These are phyloP conservation scores for Bryopsis sp. DNA, from an alignment of 139 green algal species.

Conservation along the genomic window DNA sequence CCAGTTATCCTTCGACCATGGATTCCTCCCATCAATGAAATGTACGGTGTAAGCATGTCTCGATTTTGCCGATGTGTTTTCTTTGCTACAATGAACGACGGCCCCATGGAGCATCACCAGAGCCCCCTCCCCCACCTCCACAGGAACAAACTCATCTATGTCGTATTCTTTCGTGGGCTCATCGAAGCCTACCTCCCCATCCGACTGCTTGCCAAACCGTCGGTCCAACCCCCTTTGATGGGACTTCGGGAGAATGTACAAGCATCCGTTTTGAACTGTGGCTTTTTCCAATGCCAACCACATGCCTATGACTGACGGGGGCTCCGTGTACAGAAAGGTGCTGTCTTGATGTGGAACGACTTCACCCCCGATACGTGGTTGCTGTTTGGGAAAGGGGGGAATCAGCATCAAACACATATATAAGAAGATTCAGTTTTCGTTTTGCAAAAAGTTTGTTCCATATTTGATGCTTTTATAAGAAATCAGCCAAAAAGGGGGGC, in stretches of 20 bases:
- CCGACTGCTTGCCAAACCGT: slow-evolving; percentile 9
- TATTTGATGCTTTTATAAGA: too few species aligned
- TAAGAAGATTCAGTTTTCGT: too few species aligned
- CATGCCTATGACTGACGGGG: slow-evolving; percentile 68
- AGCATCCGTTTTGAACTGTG: slow-evolving; percentile 80
- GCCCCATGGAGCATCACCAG: slow-evolving; percentile 81
- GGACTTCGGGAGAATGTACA: slow-evolving; percentile 63
- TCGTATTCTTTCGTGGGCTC: slow-evolving; percentile 31
- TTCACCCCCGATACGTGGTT: slow-evolving; percentile 76
- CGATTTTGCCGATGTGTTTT: neutral
- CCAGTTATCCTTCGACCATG: neutral
- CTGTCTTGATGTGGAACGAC: slow-evolving; percentile 82
- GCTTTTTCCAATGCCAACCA: slow-evolving; percentile 94
- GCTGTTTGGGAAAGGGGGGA: slow-evolving; percentile 67
- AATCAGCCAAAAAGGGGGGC: neutral
- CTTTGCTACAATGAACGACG: slow-evolving; percentile 52
- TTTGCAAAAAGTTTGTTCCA: too few species aligned
- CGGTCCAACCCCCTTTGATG: slow-evolving; percentile 32
- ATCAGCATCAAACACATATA: too few species aligned
- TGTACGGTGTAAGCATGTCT: neutral
- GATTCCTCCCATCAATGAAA: neutral
- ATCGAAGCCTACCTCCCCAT: slow-evolving; percentile 26
- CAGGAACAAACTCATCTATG: slow-evolving; percentile 51
- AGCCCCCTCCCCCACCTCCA: slow-evolving; percentile 65
- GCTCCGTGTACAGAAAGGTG: slow-evolving; percentile 85